These are phyloP conservation scores for Pseudonectria buxi DNA, from an alignment of 2,329 filamentous ascomycete genomes.

Conservation along the genomic window DNA sequence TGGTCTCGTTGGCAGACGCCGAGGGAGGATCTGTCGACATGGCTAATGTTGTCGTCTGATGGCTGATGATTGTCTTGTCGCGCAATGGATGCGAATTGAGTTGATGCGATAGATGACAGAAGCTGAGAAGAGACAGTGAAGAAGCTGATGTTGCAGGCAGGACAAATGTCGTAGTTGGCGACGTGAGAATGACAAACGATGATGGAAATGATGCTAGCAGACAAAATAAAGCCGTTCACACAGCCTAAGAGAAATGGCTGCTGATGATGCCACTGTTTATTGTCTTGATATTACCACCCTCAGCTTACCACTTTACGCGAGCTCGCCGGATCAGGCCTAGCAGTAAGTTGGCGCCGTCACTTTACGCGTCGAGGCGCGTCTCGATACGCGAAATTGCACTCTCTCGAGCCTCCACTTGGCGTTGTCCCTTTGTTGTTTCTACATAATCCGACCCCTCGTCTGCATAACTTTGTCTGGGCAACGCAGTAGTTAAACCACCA, in stretches of 20 bases:
- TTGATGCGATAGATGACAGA: no score
- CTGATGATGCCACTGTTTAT: no score
- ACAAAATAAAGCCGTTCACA: no score
- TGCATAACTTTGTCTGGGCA: constrained; percentile 4
- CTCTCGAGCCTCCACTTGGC: constrained; percentile 13
- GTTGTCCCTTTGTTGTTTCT: constrained; percentile 11
- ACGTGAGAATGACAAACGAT: not conserved
- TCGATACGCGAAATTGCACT: constrained; percentile 20
- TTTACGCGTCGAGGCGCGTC: constrained; percentile 37
- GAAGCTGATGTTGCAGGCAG: no score
- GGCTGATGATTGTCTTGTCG: not conserved
- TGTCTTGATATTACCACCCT: no score
- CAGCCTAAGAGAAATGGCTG: not conserved
- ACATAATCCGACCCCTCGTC: constrained; percentile 18
- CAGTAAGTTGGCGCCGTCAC: constrained; percentile 32
- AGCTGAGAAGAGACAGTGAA: no score
- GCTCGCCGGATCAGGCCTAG: constrained; percentile 14
- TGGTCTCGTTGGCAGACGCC: constrained; percentile 12
- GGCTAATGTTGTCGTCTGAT: constrained; percentile 1
- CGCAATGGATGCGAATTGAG: no score
- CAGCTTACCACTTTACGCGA: constrained; percentile 33
- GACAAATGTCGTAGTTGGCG: not conserved
- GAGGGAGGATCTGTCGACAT: constrained; percentile 34
- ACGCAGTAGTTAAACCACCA: constrained; percentile 8
- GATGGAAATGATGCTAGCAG: no score